phyloP scores from a whole-genome alignment of 1,284 basidiomycete genomes.

The Hemileia vastatrix region DNA sequence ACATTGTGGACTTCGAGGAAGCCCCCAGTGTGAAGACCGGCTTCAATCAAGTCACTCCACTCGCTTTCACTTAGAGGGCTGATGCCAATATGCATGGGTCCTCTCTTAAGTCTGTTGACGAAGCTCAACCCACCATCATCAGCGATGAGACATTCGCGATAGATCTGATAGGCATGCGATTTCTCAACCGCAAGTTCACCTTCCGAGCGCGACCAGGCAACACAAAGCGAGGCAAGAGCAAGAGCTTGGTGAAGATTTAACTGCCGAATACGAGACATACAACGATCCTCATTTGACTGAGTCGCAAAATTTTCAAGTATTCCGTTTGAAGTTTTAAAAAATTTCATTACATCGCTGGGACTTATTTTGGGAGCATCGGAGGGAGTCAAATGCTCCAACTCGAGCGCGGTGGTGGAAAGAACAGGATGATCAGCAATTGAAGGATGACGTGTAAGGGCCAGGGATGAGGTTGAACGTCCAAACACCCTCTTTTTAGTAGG shows the following conservation, averaged over 20 bases:
- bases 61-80: slow-evolving; percentile 18
- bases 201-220: slow-evolving; percentile 18
- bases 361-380: slow-evolving; percentile 17
- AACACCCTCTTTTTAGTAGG: slow-evolving; percentile 22
- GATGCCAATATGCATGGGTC: slow-evolving; percentile 13
- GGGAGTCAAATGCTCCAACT: slow-evolving; percentile 18
- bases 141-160: slow-evolving; percentile 9
- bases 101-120: background rate
- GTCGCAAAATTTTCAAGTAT: slow-evolving; percentile 7
- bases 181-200: background rate
- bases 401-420: too few species aligned
- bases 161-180: slow-evolving; percentile 13
- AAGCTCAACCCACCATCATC: too few species aligned
- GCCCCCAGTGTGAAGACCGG: slow-evolving; percentile 10
- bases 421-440: slow-evolving; percentile 1
- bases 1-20: slow-evolving; percentile 5
- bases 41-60: slow-evolving; percentile 19
- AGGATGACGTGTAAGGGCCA: slow-evolving; percentile 11
- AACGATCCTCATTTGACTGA: slow-evolving; percentile 7
- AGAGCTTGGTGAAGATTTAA: slow-evolving; percentile 22
- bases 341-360: slow-evolving; percentile 16
- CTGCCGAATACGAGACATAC: slow-evolving; percentile 12
- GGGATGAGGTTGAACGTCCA: slow-evolving; percentile 13
- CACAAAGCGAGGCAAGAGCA: slow-evolving; percentile 16
- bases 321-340: slow-evolving; percentile 6